Evolutionary conservation across 2,329 filamentous ascomycete genomes (phyloP), one percentile per base, ranked within the genome.

Genomic region (Periglandula ipomoeae): DNA sequence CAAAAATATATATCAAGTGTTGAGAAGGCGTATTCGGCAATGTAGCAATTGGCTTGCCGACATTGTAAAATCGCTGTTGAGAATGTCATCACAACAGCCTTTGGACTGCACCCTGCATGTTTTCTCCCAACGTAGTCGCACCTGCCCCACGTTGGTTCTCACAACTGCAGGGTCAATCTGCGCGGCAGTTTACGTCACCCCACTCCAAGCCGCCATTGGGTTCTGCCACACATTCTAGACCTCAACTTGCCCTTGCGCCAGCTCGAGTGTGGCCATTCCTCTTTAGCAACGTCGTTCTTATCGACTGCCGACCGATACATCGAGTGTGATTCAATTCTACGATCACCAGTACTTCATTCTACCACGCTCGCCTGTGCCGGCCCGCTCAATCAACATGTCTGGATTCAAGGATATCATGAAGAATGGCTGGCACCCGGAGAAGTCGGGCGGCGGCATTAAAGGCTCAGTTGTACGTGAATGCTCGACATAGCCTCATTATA

Each of bases 371-470:
- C 17, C 13, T 6, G 39, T n/a, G 22, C 35, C 8, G 20, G 32
- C 8, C 20, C 35, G 22, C 10, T 27, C 27, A 37, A 20, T 46
- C 48, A 50, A 43, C 52, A 75, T 75, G 72, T 65, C 70, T 40
- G 69, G 70, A 45, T 69, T 72, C 61, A 74, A 72, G 53, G 68
- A 69, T 39, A 58, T 73, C 15, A 63, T 74, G 52, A 78, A 78
- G 59, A 67, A 68, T n/a, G 70, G 73, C 6, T 78, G 73, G 74
- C 71, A 74, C 51, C 70, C 74, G 2, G 74, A 76, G 47, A 75
- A 74, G 42, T 46, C 53, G 30, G 50, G 52, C 17, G 30, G 24
- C 15, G 35, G 43, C n/a, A 43, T 79, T 43, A 74, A 64, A 57
- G 54, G 54, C 50, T 53, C 56, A 58, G 66, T 75, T 52, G 76